phyloP scores from a whole-genome alignment of 192 early-diverging fungal genomes.

The Helicostylum pulchrum region DNA sequence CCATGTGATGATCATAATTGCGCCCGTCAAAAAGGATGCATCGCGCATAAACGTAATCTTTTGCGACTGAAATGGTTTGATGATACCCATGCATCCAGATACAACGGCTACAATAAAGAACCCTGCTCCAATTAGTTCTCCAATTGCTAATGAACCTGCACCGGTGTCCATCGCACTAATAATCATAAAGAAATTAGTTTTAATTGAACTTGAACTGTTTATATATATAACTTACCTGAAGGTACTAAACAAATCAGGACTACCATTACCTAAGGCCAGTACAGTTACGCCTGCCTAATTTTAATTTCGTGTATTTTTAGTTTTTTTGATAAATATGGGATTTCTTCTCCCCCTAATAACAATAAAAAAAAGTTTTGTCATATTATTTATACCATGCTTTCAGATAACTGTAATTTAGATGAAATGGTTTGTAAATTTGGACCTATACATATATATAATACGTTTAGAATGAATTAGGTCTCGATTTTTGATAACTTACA shows the following conservation, averaged over 20 bases:
- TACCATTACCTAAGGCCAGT: slow-evolving; percentile 84
- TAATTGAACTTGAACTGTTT: too few relatives aligned
- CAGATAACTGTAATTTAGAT: slow-evolving; percentile 67
- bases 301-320: too few relatives aligned
- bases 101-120: slow-evolving; percentile 87
- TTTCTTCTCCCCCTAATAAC: too few relatives aligned
- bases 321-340: neutral
- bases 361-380: neutral
- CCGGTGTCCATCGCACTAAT: slow-evolving; percentile 61
- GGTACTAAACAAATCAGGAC: slow-evolving; percentile 88
- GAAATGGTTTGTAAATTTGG: slow-evolving; percentile 84
- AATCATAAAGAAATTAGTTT: slow-evolving; percentile 13
- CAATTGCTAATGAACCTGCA: slow-evolving; percentile 82
- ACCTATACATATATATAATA: slow-evolving; percentile 35
- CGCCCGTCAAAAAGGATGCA: slow-evolving; percentile 66
- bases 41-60: slow-evolving; percentile 72
- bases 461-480: neutral
- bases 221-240: slow-evolving; percentile 30
- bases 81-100: slow-evolving; percentile 76
- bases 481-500: slow-evolving; percentile 38
- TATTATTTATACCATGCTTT: slow-evolving; percentile 80
- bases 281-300: slow-evolving; percentile 65
- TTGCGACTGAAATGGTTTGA: slow-evolving; percentile 70
- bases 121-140: slow-evolving; percentile 83
- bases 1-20: slow-evolving; percentile 48